Base-by-base conservation (phyloP, 352 stramenopile genomes). In the Globisporangium mamillatum region DNA sequence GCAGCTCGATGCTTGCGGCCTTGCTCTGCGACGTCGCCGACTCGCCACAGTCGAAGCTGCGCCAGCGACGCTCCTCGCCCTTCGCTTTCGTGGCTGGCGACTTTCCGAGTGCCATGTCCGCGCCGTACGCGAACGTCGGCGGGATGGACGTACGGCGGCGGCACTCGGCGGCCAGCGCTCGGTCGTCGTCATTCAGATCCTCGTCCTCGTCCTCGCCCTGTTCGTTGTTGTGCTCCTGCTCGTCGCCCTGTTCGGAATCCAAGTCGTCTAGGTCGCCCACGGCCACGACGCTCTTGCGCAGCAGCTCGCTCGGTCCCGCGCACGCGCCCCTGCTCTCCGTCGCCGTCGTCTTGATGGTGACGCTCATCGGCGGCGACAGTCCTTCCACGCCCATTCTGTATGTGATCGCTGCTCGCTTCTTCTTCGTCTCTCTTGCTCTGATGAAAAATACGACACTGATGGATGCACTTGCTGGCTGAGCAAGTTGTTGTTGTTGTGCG, bases 81-180 rank as follows among this genome's bases (percentile, higher is more conserved):
- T 60, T 32, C 2, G 64, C 52, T 27, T 77, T 69, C 14, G 74
- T 64, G 70, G 72, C 36, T 77, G 69, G 20, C 75, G 62, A 16
- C 67, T 27, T 24, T 70, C 75, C 63, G 75, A 84, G 57, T 34
- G 36, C 27, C 55, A 69, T 68, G 46, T 75, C 64, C 0, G 60
- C 64, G 38, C 70, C 73, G 64, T 75, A 79, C 10, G 77, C 76
- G 66, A 90, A 91, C 7, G 78, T 84, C 60, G 80, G 77, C 38
- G 84, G 84, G 62, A 92, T 89, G 46, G 82, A 91, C 24, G 84
- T 89, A 38, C 84, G 84, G 1, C 84, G 81, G 0, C 80, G 75
- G n/a, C 76, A 48, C 25, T 71, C 74, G 8, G 63, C 64, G 1
- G 61, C 70, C 41, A 84, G 72, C 18, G 72, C 74, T 48, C 79